Evolutionary conservation across 2,329 filamentous ascomycete genomes (phyloP), one percentile per base, ranked within the genome.

Genomic region (Ophiostoma himal-ulmi): DNA sequence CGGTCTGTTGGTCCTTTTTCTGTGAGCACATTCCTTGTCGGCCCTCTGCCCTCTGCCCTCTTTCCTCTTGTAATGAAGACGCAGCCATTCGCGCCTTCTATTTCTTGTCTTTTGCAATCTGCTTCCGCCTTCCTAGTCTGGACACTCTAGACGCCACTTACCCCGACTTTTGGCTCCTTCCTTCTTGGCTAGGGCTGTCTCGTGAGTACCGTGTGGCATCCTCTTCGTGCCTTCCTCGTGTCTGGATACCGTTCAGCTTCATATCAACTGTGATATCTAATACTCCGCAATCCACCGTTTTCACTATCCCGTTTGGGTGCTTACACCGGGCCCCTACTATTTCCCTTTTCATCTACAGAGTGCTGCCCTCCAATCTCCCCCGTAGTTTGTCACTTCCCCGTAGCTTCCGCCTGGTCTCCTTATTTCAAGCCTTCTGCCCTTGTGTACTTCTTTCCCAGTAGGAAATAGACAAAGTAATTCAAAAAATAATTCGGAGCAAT

Each of bases 341-440:
- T 44, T 11, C 37, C 39, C 11, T 39, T 36, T 41, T 22, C 1
- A 30, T 30, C 30, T 30, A 30, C 30, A 30, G 30, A 30, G 30
- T 30, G 3, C 68, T 68, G 20, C 60, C 54, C 36, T 64, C 36
- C 37, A 54, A 17, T 36, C n/a, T 20, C 52, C 48, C 44, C 44
- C 44, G 14, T 48, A 69, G 68, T 17, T 52, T 6, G 10, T 64
- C 60, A 34, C 60, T n/a, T 41, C 65, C 69, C 66, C 65, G 52
- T 68, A 44, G 65, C 54, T 64, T 57, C 60, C 62, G n/a, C 60
- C 36, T 34, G 37, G 34, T 57, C 52, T 64, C 20, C 22, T 22
- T 13, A 22, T 22, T 17, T 57, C n/a, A 11, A n/a, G n/a, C n/a
- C 30, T 30, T 30, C 4, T 54, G 20, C 7, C 22, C 22, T 44